Conservation (phyloP, 2,329 filamentous ascomycete genomes). For the Chaetothyriales sp. region DNA sequence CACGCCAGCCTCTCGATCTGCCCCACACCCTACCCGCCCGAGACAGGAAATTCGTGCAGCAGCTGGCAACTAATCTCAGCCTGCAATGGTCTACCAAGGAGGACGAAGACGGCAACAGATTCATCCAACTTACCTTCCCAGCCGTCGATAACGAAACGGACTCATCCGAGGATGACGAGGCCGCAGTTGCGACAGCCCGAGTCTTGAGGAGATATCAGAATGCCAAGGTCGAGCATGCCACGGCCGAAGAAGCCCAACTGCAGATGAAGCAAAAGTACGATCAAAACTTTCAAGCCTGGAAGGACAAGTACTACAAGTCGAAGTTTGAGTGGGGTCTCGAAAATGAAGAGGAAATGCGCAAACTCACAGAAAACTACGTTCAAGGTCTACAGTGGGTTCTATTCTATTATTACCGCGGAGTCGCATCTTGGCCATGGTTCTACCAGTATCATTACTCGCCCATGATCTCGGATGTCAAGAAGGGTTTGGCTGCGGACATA, state of each 20-base stretch:
- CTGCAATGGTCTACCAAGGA: conserved; percentile 52
- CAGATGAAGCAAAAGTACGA: conserved; percentile 77
- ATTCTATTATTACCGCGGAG: conserved; percentile 94
- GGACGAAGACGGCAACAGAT: conserved; percentile 51
- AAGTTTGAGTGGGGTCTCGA: conserved; percentile 86
- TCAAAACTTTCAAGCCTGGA: conserved; percentile 82
- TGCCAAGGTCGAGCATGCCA: conserved; percentile 68
- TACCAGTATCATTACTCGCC: conserved; percentile 95
- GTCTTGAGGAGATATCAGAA: conserved; percentile 86
- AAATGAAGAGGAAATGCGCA: conserved; percentile 64
- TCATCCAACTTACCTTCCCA: conserved; percentile 51
- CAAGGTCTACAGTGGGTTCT: conserved; percentile 96
- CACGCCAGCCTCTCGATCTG: conserved; percentile 52
- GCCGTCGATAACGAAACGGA: conserved; percentile 39
- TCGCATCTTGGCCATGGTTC: conserved; percentile 98
- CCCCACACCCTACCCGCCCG: conserved; percentile 59
- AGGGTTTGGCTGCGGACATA: conserved; percentile 72
- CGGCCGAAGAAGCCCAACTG: conserved; percentile 62
- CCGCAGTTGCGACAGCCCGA: conserved; percentile 69
- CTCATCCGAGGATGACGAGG: conserved; percentile 66
- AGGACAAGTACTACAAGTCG: conserved; percentile 77
- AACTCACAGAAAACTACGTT: conserved; percentile 88
- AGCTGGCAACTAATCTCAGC: conserved; percentile 58
- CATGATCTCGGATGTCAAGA: conserved; percentile 90
- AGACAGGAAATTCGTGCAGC: conserved; percentile 87